phyloP scores from a whole-genome alignment of 805 yeast genomes.

The Yamadazyma akitaensis region DNA sequence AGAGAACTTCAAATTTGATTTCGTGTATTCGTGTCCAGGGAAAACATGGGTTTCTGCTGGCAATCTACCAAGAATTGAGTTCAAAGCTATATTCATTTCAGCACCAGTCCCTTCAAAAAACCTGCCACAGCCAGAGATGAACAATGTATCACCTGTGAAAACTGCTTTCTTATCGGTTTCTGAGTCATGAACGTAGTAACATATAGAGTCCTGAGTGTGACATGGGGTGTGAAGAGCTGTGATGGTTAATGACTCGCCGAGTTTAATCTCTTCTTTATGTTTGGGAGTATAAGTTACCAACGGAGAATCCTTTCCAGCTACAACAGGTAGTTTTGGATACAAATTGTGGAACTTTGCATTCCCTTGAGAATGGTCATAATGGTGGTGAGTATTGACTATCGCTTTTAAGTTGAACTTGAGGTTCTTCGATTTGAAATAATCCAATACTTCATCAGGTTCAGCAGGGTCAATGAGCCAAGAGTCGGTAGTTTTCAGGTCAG shows the following conservation, averaged over 20 bases:
- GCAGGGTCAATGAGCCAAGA: slow-evolving; percentile 95
- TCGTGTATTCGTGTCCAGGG: slow-evolving; percentile 97
- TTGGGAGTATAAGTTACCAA: slow-evolving; percentile 67
- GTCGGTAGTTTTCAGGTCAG: slow-evolving; percentile 60
- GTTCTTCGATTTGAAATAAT: slow-evolving; percentile 42
- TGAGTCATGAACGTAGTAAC: slow-evolving; percentile 73
- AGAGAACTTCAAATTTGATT: slow-evolving; percentile 75
- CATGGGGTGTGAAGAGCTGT: slow-evolving; percentile 94
- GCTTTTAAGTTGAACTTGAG: slow-evolving; percentile 55
- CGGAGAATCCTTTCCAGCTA: slow-evolving; percentile 84
- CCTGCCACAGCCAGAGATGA: slow-evolving; percentile 93
- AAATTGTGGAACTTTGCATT: slow-evolving; percentile 46
- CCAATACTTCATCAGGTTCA: slow-evolving; percentile 61
- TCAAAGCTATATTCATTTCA: slow-evolving; percentile 76
- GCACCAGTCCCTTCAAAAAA: slow-evolving; percentile 88
- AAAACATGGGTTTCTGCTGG: slow-evolving; percentile 72
- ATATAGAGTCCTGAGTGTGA: slow-evolving; percentile 94
- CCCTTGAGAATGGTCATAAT: slow-evolving; percentile 92
- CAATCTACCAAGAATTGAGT: slow-evolving; percentile 52
- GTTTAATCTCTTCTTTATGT: slow-evolving; percentile 54
- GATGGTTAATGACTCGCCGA: slow-evolving; percentile 64
- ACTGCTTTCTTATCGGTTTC: slow-evolving; percentile 65
- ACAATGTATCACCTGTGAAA: slow-evolving; percentile 94
- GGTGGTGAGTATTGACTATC: slow-evolving; percentile 95
- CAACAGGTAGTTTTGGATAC: slow-evolving; percentile 54